Evolutionary conservation across 441 rosid species (phyloP).

Genomic region (Euphorbia neoarborescens): DNA sequence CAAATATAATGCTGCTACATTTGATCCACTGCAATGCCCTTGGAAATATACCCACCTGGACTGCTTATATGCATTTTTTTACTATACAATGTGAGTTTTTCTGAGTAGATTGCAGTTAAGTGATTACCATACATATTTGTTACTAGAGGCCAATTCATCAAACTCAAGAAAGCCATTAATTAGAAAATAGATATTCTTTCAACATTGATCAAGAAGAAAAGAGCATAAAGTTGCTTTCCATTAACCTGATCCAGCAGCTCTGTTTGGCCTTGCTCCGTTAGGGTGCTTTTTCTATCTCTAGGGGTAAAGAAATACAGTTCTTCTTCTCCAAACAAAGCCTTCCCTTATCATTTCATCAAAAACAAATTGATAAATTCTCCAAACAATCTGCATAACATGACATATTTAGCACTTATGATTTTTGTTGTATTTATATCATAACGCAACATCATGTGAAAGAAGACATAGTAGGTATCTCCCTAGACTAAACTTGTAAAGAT

Average conservation of each 20-base stretch:
- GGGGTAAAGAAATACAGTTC: slow-evolving; percentile 50
- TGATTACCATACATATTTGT: slow-evolving; percentile 14
- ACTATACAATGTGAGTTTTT: slow-evolving; percentile 15
- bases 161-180: slow-evolving; percentile 24
- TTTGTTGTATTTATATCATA: too few relatives aligned
- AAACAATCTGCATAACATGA: too few relatives aligned
- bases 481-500: slow-evolving; percentile 41
- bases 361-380: not conserved
- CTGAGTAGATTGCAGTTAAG: not conserved
- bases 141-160: slow-evolving; percentile 22
- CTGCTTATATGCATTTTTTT: slow-evolving; percentile 10
- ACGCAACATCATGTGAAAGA: not conserved
- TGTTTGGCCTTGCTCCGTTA: slow-evolving; percentile 46
- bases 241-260: slow-evolving; percentile 42
- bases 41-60: not conserved
- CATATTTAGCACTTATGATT: too few relatives aligned
- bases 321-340: slow-evolving; percentile 46
- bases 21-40: not conserved
- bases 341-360: slow-evolving; percentile 18
- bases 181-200: slow-evolving; percentile 41
- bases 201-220: slow-evolving; percentile 32
- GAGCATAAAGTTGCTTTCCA: slow-evolving; percentile 48
- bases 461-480: slow-evolving; percentile 45
- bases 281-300: slow-evolving; percentile 49
- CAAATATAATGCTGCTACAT: not conserved